Conservation (phyloP, 345 rosid species). For the Passiflora organensis region DNA sequence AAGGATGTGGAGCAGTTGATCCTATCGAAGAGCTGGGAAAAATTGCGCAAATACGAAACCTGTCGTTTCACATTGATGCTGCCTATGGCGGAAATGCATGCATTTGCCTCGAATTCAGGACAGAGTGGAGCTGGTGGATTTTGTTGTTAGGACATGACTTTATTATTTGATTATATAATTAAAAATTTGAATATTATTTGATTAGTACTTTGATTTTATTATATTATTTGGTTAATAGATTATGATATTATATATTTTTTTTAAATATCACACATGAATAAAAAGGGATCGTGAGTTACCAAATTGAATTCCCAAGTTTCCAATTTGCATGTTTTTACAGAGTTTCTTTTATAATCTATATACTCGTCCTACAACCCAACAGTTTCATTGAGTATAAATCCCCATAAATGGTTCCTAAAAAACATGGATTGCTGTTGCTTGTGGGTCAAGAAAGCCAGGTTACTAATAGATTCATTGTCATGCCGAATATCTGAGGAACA, state of each 20-base stretch:
- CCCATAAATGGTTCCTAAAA: slow-evolving; percentile 20
- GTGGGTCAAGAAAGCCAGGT: slow-evolving; percentile 9
- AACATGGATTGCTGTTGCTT: slow-evolving; percentile 27
- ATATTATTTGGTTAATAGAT: too few relatives aligned
- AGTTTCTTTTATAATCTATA: too few relatives aligned
- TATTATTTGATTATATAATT: too few relatives aligned
- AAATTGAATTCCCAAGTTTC: too few relatives aligned
- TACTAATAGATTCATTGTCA: slow-evolving; percentile 12
- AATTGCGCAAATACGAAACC: slow-evolving; percentile 13
- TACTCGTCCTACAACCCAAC: too few relatives aligned
- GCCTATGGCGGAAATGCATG: slow-evolving; percentile 36
- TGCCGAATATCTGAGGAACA: slow-evolving; percentile 11
- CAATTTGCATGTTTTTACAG: too few relatives aligned
- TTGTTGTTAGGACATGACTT: too few relatives aligned
- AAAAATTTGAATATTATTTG: too few relatives aligned
- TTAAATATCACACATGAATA: too few relatives aligned
- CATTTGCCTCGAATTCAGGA: slow-evolving; percentile 26
- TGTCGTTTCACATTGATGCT: slow-evolving; percentile 36
- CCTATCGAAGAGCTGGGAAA: slow-evolving; percentile 14
- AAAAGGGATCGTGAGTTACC: too few relatives aligned
- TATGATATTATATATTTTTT: too few relatives aligned
- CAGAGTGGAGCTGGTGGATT: slow-evolving; percentile 18
- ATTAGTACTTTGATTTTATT: too few relatives aligned
- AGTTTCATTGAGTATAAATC: slow-evolving; percentile 19
- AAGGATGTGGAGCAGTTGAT: slow-evolving; percentile 22